Evolutionary conservation across 768 basidiomycete species (phyloP).

Genomic region (Mycena amicta): DNA sequence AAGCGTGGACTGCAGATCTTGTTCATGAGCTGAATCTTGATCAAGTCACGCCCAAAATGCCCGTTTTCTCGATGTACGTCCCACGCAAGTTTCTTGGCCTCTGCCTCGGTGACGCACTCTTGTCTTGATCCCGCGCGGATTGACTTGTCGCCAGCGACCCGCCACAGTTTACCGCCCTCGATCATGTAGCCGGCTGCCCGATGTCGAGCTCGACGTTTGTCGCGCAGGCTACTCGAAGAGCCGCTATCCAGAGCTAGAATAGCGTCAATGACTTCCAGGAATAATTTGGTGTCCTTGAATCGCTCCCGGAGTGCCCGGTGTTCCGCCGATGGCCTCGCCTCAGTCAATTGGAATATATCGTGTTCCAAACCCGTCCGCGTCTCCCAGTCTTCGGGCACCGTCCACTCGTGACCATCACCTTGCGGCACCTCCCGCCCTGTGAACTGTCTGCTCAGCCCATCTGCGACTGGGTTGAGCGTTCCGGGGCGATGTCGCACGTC

Average conservation of each 20-base stretch:
- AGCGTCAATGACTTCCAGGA: conserved; percentile 21
- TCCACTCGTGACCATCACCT: conserved; percentile 27
- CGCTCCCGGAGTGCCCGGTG: conserved; percentile 12
- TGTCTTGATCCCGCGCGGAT: conserved; percentile 7
- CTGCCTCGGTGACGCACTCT: conserved; percentile 33
- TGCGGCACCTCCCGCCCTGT: conserved; percentile 2
- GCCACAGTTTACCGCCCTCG: conserved; percentile 27
- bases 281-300: conserved; percentile 21
- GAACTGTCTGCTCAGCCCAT: conserved; percentile 25
- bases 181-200: conserved; percentile 24
- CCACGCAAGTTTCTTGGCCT: conserved; percentile 26
- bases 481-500: conserved; percentile 27
- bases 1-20: conserved; percentile 29
- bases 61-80: conserved; percentile 27
- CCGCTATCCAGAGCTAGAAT: conserved; percentile 18
- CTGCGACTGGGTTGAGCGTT: conserved; percentile 23
- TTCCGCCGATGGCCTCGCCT: not conserved
- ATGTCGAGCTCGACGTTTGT: conserved; percentile 18
- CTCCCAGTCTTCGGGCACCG: conserved; percentile 24
- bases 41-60: conserved; percentile 36
- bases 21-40: conserved; percentile 35
- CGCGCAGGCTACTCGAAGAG: conserved; percentile 9
- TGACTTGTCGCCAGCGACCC: conserved; percentile 12
- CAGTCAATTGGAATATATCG: conserved; percentile 10
- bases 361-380: conserved; percentile 9